Evolutionary conservation across 306 rosid species (phyloP).

Genomic region (Lathyrus sativus): DNA sequence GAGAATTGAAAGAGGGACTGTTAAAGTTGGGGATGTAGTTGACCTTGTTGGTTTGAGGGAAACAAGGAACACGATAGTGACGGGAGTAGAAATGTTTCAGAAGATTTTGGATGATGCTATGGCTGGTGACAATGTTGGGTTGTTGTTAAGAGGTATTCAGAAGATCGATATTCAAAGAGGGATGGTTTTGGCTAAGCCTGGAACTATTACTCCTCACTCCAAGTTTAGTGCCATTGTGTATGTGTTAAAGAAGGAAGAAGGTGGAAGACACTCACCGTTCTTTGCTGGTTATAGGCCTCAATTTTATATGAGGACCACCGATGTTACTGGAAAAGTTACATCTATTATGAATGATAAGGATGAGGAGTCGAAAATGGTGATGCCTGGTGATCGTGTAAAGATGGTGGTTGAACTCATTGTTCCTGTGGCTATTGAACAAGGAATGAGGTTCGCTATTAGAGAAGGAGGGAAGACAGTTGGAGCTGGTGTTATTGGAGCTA

Average conservation of each 20-base stretch:
- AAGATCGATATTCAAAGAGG: slow-evolving; percentile 84
- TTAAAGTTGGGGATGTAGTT: slow-evolving; percentile 63
- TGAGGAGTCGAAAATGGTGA: slow-evolving; percentile 90
- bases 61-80: slow-evolving; percentile 68
- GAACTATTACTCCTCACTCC: slow-evolving; percentile 76
- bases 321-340: slow-evolving; percentile 73
- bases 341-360: slow-evolving; percentile 80
- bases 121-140: slow-evolving; percentile 89
- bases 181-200: slow-evolving; percentile 91
- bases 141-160: slow-evolving; percentile 78
- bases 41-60: slow-evolving; percentile 79
- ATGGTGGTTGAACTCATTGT: slow-evolving; percentile 75
- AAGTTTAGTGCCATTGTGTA: slow-evolving; percentile 76
- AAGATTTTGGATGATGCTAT: slow-evolving; percentile 81
- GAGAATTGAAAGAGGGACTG: slow-evolving; percentile 68
- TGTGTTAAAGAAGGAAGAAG: slow-evolving; percentile 90
- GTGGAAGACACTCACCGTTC: slow-evolving; percentile 85
- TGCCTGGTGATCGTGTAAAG: slow-evolving; percentile 92
- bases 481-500: slow-evolving; percentile 84
- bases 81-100: slow-evolving; percentile 92
- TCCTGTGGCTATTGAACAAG: slow-evolving; percentile 84
- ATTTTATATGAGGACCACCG: slow-evolving; percentile 92
- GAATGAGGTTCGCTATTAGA: slow-evolving; percentile 93
- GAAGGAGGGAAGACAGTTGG: slow-evolving; percentile 96
- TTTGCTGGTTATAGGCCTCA: slow-evolving; percentile 83